A percentile compares a stretch with the other conserved stretches of the same genome.
These are phyloP conservation scores for Monilinia vaccinii-corymbosi DNA, from an alignment of 2,329 filamentous ascomycete genomes.

Conservation along the genomic window DNA sequence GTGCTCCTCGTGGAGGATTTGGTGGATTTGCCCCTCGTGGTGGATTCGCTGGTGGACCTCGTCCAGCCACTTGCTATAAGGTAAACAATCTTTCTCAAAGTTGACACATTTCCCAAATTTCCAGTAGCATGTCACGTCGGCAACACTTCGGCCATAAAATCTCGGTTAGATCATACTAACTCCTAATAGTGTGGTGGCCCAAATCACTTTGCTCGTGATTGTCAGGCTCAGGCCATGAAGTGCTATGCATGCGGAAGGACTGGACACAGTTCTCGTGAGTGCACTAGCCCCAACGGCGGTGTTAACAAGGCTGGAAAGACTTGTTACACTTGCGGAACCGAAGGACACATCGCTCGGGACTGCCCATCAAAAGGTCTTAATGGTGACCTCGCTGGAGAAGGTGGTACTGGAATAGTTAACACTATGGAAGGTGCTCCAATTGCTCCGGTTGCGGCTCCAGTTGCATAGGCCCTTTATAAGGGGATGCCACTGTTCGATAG, in stretches of 20 bases:
- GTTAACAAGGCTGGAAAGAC: constrained; percentile 96
- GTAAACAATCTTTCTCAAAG: background rate
- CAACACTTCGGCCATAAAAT: background rate
- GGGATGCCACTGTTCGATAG: constrained; percentile 24
- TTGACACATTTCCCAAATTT: background rate
- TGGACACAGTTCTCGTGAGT: constrained; percentile 37
- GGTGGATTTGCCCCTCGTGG: constrained; percentile 59
- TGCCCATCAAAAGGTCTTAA: constrained; percentile 59
- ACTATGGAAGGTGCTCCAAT: constrained; percentile 29
- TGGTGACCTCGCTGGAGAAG: constrained; percentile 36
- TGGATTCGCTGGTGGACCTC: constrained; percentile 62
- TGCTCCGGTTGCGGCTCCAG: constrained; percentile 32
- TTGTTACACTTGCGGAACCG: constrained; percentile 94
- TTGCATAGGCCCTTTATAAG: constrained; percentile 20
- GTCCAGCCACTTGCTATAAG: constrained; percentile 64
- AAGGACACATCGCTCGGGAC: constrained; percentile 81
- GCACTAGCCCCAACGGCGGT: constrained; percentile 62
- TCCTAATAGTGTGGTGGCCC: constrained; percentile 54
- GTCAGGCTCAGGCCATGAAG: constrained; percentile 60
- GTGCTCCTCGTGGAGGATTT: constrained; percentile 63
- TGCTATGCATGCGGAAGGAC: constrained; percentile 73
- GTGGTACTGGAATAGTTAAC: constrained; percentile 25
- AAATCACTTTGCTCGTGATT: constrained; percentile 97
- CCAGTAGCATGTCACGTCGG: background rate
- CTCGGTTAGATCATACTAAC: background rate